These are phyloP conservation scores for Sisymbrium altissimum DNA, from an alignment of 345 rosid species.

Conservation along the genomic window DNA sequence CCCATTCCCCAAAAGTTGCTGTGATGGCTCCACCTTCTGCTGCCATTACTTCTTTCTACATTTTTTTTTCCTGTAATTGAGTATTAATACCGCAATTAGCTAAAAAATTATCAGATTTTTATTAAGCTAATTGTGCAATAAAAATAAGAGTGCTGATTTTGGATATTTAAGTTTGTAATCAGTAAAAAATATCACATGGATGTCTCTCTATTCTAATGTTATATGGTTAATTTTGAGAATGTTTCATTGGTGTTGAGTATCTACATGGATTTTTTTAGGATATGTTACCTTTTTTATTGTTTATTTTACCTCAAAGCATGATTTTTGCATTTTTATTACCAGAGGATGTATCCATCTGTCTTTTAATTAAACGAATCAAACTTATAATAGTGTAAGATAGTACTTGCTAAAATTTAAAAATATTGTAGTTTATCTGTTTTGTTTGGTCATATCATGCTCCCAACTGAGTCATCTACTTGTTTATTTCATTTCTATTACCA, in stretches of 20 bases:
- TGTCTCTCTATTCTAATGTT: background rate
- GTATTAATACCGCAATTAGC: background rate
- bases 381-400: slow-evolving; percentile 5
- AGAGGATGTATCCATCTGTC: background rate
- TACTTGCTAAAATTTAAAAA: background rate
- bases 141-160: background rate
- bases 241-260: background rate
- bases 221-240: background rate
- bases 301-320: background rate
- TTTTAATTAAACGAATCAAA: background rate
- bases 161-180: background rate
- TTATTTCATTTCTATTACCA: background rate
- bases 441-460: slow-evolving; percentile 15
- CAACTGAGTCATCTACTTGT: slow-evolving; percentile 2
- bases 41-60: too few species aligned
- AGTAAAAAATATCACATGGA: background rate
- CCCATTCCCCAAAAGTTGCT: slow-evolving; percentile 17
- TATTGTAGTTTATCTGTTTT: background rate
- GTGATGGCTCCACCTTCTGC: slow-evolving; percentile 36
- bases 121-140: background rate
- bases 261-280: background rate
- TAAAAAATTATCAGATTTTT: background rate
- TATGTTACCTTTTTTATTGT: background rate
- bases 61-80: background rate
- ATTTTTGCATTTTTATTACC: background rate